phyloP scores from a whole-genome alignment of 176 grass and related monocot species.

The Saccharum spontaneum region DNA sequence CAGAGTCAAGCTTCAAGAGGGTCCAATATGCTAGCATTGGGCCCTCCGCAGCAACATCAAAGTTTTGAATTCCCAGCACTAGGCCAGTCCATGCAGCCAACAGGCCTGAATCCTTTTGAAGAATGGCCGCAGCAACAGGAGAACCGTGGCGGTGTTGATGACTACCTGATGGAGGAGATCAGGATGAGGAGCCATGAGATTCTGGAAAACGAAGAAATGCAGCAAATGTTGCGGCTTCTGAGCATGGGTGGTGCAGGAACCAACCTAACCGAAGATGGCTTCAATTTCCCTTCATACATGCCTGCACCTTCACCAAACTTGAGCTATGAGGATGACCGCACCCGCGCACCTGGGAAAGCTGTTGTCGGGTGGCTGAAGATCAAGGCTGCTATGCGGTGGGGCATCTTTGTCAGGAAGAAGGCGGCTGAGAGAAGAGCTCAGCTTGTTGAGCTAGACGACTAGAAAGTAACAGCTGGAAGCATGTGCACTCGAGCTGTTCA shows the following conservation, averaged over 20 bases:
- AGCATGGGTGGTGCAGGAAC: constrained; percentile 65
- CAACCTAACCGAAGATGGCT: constrained; percentile 56
- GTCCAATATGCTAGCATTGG: constrained; percentile 58
- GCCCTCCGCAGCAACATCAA: constrained; percentile 49
- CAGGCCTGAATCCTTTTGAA: constrained; percentile 40
- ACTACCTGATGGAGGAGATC: constrained; percentile 96
- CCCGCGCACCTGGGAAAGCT: constrained; percentile 61
- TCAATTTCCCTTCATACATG: constrained; percentile 57
- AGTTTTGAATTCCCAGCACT: constrained; percentile 54
- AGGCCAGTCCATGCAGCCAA: constrained; percentile 38
- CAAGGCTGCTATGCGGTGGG: constrained; percentile 99
- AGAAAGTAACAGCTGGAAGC: constrained; percentile 18
- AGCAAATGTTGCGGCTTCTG: constrained; percentile 79
- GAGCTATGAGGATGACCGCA: constrained; percentile 54
- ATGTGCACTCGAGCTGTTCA: background rate
- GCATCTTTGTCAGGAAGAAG: constrained; percentile 96
- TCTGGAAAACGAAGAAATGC: constrained; percentile 97
- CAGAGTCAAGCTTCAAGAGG: constrained; percentile 48
- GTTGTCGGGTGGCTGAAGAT: constrained; percentile 98
- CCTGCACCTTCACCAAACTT: constrained; percentile 45
- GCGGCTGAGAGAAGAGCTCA: constrained; percentile 96
- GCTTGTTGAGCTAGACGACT: constrained; percentile 96
- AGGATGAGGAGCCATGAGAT: constrained; percentile 91
- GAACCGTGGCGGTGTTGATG: constrained; percentile 54
- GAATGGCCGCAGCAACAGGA: constrained; percentile 50